These are phyloP conservation scores for Anisodus tanguticus DNA, from an alignment of 257 asterid genomes.

Conservation along the genomic window DNA sequence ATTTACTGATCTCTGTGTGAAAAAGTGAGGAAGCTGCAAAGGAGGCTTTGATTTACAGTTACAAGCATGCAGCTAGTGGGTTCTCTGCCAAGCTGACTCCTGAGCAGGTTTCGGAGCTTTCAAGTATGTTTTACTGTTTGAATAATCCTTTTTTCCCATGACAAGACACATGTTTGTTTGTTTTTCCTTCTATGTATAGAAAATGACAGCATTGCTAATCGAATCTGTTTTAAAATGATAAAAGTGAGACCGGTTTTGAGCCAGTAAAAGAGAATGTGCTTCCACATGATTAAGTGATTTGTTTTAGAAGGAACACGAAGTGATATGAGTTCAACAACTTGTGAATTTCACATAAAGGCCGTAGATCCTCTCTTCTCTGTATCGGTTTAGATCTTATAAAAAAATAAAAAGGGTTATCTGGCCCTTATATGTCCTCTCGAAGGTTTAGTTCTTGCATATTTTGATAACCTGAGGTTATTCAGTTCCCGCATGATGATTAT, in stretches of 20 bases:
- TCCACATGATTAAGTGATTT: neutral
- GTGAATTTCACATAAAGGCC: neutral
- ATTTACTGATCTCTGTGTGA: slow-evolving; percentile 4
- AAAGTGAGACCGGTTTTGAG: neutral
- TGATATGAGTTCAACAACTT: neutral
- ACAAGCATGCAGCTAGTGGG: slow-evolving; percentile 33
- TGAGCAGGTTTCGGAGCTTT: slow-evolving; percentile 31
- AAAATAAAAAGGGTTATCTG: neutral
- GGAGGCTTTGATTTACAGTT: slow-evolving; percentile 31
- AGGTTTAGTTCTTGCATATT: neutral
- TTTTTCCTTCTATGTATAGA: neutral
- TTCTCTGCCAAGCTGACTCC: slow-evolving; percentile 40
- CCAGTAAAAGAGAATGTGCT: neutral
- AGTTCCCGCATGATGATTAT: neutral
- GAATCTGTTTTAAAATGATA: neutral
- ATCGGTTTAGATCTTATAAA: neutral
- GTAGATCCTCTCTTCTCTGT: neutral
- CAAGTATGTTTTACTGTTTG: slow-evolving; percentile 30
- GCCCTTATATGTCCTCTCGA: neutral
- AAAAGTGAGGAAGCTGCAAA: slow-evolving; percentile 39
- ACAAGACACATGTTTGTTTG: neutral
- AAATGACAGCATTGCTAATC: neutral
- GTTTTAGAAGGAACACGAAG: neutral
- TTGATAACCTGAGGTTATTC: neutral
- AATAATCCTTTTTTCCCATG: neutral